Conservation (phyloP, 306 rosid species). For the Hippophae tibetana region DNA sequence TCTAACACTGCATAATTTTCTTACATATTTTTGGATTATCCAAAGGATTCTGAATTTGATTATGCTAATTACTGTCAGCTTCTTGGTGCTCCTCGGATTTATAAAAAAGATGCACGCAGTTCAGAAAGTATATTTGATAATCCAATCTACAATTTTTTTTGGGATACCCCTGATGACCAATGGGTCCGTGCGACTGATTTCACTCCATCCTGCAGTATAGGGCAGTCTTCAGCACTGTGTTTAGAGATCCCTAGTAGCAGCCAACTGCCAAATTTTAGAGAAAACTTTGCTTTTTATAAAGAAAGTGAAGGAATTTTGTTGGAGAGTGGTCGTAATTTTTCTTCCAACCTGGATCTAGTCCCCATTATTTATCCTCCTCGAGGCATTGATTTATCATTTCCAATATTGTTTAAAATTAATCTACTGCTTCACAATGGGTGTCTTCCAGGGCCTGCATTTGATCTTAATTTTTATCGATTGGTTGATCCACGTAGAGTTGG, state of each 20-base stretch:
- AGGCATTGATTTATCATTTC: slow-evolving; percentile 43
- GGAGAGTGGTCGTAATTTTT: slow-evolving; percentile 35
- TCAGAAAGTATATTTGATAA: slow-evolving; percentile 21
- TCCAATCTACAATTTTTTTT: slow-evolving; percentile 26
- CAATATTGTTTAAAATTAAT: slow-evolving; percentile 57
- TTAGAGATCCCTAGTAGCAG: slow-evolving; percentile 46
- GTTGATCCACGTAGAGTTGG: slow-evolving; percentile 39
- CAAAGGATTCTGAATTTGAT: slow-evolving; percentile 1
- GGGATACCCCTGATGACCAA: slow-evolving; percentile 34
- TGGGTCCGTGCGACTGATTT: slow-evolving; percentile 72
- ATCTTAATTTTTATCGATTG: slow-evolving; percentile 38
- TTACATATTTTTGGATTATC: neutral
- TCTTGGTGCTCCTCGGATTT: slow-evolving; percentile 69
- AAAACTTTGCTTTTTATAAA: slow-evolving; percentile 44
- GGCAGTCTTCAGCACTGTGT: slow-evolving; percentile 63
- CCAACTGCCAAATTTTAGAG: slow-evolving; percentile 45
- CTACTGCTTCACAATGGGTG: slow-evolving; percentile 54
- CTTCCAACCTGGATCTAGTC: slow-evolving; percentile 34
- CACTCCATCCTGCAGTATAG: slow-evolving; percentile 42
- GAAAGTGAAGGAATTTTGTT: slow-evolving; percentile 31
- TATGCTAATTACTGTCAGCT: slow-evolving; percentile 30
- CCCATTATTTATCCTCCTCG: slow-evolving; percentile 59
- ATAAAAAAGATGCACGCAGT: slow-evolving; percentile 18
- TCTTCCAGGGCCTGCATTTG: slow-evolving; percentile 57
- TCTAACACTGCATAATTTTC: neutral